Evolutionary conservation across 2,329 filamentous ascomycete species (phyloP).

Genomic region (Sordariomycetes sp.): DNA sequence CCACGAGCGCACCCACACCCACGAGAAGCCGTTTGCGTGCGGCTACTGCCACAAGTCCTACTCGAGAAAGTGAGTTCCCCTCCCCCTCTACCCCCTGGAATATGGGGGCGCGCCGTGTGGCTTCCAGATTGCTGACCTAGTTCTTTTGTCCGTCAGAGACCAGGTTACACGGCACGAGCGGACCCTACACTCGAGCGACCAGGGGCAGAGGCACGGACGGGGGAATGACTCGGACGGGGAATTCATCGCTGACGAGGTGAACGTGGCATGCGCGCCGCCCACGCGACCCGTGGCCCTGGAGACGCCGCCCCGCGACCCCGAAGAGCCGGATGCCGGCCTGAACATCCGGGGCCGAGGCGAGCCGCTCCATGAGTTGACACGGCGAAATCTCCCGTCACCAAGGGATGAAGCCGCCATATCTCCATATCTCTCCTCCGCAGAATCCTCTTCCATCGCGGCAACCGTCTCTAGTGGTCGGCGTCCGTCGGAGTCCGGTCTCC

Average conservation of each 20-base stretch:
- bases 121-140: no score
- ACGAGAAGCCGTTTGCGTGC: background rate
- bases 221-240: background rate
- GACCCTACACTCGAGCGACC: background rate
- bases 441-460: background rate
- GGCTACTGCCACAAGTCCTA: background rate
- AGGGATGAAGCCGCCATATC: background rate
- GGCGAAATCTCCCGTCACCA: background rate
- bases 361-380: no score
- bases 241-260: background rate
- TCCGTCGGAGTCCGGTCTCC: background rate
- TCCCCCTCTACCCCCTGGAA: background rate
- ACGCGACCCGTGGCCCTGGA: background rate
- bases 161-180: background rate
- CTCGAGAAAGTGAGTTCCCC: background rate
- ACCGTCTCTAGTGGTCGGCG: background rate
- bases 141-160: background rate
- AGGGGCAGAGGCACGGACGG: background rate
- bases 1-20: background rate
- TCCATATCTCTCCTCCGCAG: background rate
- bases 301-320: background rate
- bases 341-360: background rate
- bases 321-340: background rate
- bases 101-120: no score
- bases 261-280: background rate